Conservation (phyloP, 306 rosid species). For the Gastrolobium villosum region DNA sequence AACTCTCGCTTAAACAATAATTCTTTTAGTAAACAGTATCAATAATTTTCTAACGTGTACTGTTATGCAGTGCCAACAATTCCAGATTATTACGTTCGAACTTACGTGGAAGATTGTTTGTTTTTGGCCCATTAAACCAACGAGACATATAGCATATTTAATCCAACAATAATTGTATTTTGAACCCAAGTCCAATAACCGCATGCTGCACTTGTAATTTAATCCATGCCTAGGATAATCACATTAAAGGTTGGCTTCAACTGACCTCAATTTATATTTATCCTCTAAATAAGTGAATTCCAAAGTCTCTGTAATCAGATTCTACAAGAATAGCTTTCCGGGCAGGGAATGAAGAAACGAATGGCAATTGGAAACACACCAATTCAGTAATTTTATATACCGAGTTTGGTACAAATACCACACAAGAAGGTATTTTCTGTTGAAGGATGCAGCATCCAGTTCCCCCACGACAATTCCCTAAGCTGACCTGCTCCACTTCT, state of each 20-base stretch:
- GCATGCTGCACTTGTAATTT: background rate
- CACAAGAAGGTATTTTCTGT: slow-evolving; percentile 37
- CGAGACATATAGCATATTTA: background rate
- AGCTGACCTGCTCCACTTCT: slow-evolving; percentile 44
- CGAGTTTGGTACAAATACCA: slow-evolving; percentile 40
- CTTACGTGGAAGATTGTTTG: background rate
- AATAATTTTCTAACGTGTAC: background rate
- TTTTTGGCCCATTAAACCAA: background rate
- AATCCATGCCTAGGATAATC: background rate
- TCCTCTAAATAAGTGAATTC: background rate
- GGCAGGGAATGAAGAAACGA: background rate
- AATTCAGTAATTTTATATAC: slow-evolving; percentile 15
- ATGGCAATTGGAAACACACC: slow-evolving; percentile 25
- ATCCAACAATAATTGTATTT: background rate
- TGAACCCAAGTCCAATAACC: background rate
- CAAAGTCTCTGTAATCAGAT: slow-evolving; percentile 5
- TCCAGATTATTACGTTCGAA: background rate
- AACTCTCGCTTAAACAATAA: background rate
- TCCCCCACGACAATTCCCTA: slow-evolving; percentile 26
- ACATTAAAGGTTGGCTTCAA: slow-evolving; percentile 7
- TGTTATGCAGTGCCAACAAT: too few relatives aligned
- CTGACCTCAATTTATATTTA: background rate
- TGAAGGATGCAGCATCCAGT: slow-evolving; percentile 47
- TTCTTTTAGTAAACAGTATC: background rate
- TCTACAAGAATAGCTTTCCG: slow-evolving; percentile 4